Conservation (phyloP, 768 basidiomycete species). For the Trametes coccinea region DNA sequence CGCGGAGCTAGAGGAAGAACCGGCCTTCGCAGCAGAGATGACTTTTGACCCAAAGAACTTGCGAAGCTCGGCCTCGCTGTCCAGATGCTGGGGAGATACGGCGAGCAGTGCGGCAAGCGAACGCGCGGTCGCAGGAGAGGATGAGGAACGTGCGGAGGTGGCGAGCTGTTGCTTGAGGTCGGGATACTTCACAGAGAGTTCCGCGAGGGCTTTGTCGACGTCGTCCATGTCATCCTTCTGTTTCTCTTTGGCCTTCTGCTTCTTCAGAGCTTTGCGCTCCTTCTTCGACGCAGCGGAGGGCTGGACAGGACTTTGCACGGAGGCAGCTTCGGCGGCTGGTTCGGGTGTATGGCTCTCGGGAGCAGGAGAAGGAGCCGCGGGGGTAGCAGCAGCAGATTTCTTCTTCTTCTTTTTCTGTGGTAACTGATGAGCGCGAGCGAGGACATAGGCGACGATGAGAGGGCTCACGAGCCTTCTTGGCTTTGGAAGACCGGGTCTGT, state of each 20-base stretch:
- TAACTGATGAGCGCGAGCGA: not conserved
- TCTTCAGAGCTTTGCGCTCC: slow-evolving; percentile 58
- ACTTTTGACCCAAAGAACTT: slow-evolving; percentile 94
- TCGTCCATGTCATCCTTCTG: slow-evolving; percentile 64
- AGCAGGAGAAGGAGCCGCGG: slow-evolving; percentile 1
- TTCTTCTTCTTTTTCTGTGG: slow-evolving; percentile 35
- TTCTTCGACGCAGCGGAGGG: slow-evolving; percentile 33
- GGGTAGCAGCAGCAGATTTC: slow-evolving; percentile 12
- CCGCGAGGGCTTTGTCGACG: slow-evolving; percentile 80
- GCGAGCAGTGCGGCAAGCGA: slow-evolving; percentile 59
- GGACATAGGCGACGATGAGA: not conserved
- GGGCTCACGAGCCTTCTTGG: slow-evolving; percentile 33
- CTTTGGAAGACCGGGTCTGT: slow-evolving; percentile 22
- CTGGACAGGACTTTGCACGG: slow-evolving; percentile 3
- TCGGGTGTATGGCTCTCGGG: not conserved
- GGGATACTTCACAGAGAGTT: slow-evolving; percentile 77
- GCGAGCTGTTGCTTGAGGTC: slow-evolving; percentile 45
- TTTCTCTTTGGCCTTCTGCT: slow-evolving; percentile 63
- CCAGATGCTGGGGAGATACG: slow-evolving; percentile 80
- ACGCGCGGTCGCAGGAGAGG: slow-evolving; percentile 28
- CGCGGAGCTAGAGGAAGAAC: slow-evolving; percentile 27
- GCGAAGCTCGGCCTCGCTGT: slow-evolving; percentile 87
- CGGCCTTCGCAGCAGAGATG: slow-evolving; percentile 58
- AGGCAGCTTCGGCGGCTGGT: not conserved
- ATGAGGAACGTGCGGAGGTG: slow-evolving; percentile 23